Base-by-base conservation (phyloP, 1,139 yeast species). In the Taphrina betulina region DNA sequence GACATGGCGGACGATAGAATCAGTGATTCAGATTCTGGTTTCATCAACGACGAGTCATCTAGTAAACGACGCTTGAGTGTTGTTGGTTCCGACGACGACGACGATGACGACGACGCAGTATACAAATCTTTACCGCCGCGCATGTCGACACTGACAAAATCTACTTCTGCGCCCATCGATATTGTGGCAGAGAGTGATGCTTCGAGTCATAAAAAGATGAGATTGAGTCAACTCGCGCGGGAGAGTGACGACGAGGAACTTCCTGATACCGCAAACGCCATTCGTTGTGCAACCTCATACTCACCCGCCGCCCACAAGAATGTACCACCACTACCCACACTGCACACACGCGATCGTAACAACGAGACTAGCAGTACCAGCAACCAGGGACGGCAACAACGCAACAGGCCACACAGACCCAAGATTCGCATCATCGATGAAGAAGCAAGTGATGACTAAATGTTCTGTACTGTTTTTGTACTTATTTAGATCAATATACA, bases 151-250 rank as follows among this genome's bases (percentile, higher is more conserved):
- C 10, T 12, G 12, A 7, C 10, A 12, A 7, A 26, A 7, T 26
- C 31, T 7, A 26, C 10, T 12, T 26, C 31, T 7, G 31, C 12
- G 31, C 7, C 7, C 12, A 7, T 26, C 7, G 10, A 7, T 7
- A 26, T 7, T 26, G 31, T 7, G 10, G 10, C 31, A 7, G 31
- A 26, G 12, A 7, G 10, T 26, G 31, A 26, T 12, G 12, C 7
- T 26, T 12, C 12, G 7, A 12, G 12, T 12, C 12, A 26, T 26
- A 12, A 26, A 7, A n/a, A 31, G 12, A 12, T 43, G 7, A 24
- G 48, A 20, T 31, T 43, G 48, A 43, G 48, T 43, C 48, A 43
- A 43, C 31, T 43, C 28, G 48, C 48, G 10, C 36, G 48, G n/a
- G 36, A 29, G 22, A 43, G 48, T 14, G 48, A 43, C 10, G 48